Evolutionary conservation across 1,139 yeast genomes (phyloP), one percentile per base, ranked within the genome.

Genomic region (Debaryomyces psychrophilus): DNA sequence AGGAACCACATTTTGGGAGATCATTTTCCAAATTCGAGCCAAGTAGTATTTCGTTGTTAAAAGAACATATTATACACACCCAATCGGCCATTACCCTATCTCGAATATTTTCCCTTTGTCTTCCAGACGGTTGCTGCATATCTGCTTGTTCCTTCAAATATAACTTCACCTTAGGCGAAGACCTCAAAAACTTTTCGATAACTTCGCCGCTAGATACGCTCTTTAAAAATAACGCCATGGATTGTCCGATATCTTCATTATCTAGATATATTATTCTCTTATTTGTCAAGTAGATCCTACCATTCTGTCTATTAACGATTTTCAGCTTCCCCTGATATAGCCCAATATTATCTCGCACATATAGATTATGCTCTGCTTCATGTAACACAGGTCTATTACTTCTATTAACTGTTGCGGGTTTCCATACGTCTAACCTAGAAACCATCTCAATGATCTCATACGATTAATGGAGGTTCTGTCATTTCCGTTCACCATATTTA

Each of bases 51-150:
- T 71, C 71, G 59, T 90, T 90, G 22, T 84, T 75, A 56, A 76
- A 86, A 36, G 84, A 84, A 62, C 98, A 92, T 4, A 92, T 90
- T 9, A 87, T 85, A 62, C 98, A 92, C 1, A 79, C 77, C 97
- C 97, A 92, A 25, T 77, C 73, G n/a, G 69, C 48, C 28, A 46
- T 22, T 31, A 36, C 48, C 37, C 54, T 49, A 28, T 39, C 44
- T 22, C 33, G 8, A 5, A 27, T 5, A 17, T 36, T 28, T n/a
- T 12, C 15, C 1, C n/a, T 40, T 17, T 18, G 41, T 18, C 28
- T 28, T 8, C 17, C 15, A 14, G 41, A 18, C 15, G 40, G 8
- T 17, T 28, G 26, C 17, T 27, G 41, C 34, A 28, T 36, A 11
- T 20, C 29, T 8, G 11, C 15, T 12, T 34, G 25, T 9, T 40